Base-by-base conservation (phyloP, 176 grass and related monocot genomes). In the Carex parvula region DNA sequence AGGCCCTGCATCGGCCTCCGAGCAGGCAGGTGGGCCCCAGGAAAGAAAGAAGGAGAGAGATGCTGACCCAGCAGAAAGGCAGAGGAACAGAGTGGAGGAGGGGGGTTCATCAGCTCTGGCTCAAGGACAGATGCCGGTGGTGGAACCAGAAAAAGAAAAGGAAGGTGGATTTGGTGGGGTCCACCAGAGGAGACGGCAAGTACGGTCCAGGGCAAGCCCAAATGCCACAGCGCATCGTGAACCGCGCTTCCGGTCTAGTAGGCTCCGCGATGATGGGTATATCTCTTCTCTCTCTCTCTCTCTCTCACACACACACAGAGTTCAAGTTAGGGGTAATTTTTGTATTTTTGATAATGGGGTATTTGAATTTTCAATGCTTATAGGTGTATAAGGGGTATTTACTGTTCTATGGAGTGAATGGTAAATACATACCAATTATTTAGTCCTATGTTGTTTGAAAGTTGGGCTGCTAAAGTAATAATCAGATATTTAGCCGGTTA, bases 81-180 rank as follows among this genome's bases (percentile, higher is more conserved):
- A 42, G 32, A 98, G 87, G 68, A 91, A 98, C 79, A 91, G 79
- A 41, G 92, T 90, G 78, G 95, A 98, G 86, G 89, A 83, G 62
- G 86, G 80, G 57, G 69, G 82, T 35, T 89, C 94, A 83, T 90
- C 88, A 53, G 88, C 90, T 89, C 80, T 69, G 52, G 92, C 91
- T 72, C 94, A 94, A 86, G 92, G 91, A 69, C 92, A 94, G 83
- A 89, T 91, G 54, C n/a, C 80, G 79, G 87, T 88, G 81, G 92
- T 81, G 18, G 95, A 94, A 87, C 72, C 67, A 58, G 95, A 98
- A 62, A 98, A 98, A 84, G 92, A 94, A 46, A 93, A 98, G 80
- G 92, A 94, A 70, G 79, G 33, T 61, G 80, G 80, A 8, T 94
- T 92, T 87, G 87, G 89, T 85, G 90, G 82, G 84, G 75, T 90